Conservation (phyloP, 768 basidiomycete species). For the Termitomyces heimii region DNA sequence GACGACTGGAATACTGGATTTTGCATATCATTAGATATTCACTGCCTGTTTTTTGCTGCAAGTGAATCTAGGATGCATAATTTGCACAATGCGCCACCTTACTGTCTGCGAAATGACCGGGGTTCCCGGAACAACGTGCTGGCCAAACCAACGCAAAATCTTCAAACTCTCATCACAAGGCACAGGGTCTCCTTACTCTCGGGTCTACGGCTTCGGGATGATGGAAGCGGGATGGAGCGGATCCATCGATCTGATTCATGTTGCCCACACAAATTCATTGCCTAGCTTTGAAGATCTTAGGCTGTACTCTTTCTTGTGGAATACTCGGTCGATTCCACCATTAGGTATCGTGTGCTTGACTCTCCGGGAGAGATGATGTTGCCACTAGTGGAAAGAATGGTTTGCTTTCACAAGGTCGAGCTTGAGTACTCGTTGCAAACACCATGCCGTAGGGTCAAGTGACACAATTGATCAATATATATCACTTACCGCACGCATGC, state of each 20-base stretch:
- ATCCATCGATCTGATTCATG: neutral
- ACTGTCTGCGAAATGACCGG: neutral
- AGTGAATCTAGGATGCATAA: too few relatives aligned
- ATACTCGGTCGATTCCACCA: neutral
- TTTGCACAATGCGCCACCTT: neutral
- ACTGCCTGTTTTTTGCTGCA: neutral
- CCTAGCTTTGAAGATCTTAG: too few relatives aligned
- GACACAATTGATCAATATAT: neutral
- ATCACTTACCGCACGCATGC: neutral
- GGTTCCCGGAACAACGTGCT: neutral
- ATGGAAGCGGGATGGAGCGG: neutral
- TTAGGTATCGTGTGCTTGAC: neutral
- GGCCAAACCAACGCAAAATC: too few relatives aligned
- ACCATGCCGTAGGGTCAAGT: neutral
- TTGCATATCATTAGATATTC: neutral
- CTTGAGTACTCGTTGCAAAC: neutral
- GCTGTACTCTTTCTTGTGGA: too few relatives aligned
- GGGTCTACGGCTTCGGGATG: neutral
- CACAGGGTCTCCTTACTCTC: neutral
- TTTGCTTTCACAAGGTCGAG: neutral
- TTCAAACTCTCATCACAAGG: neutral
- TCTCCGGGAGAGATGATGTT: neutral
- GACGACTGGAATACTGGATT: neutral
- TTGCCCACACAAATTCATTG: neutral
- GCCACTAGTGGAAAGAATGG: neutral